A percentile compares a stretch with the other conserved stretches of the same genome.
Conservation (phyloP, 2,329 filamentous ascomycete species). For the Pestalotiopsis sp. region DNA sequence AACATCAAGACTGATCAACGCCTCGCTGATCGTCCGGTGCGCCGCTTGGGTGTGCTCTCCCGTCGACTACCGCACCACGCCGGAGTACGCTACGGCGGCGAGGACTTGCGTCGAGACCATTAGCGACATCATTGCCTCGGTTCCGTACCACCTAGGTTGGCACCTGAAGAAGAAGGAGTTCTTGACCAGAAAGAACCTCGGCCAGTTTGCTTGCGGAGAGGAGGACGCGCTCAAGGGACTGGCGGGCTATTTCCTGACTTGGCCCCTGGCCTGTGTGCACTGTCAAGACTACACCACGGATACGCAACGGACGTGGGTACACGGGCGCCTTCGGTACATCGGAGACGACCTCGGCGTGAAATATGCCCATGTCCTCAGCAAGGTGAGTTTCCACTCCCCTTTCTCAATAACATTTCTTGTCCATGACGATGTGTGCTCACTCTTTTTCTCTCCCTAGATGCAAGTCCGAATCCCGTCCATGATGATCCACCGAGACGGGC, state of each 20-base stretch:
- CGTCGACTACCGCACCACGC: conserved; percentile 62
- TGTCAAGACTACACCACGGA: conserved; percentile 61
- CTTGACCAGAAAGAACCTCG: conserved; percentile 39
- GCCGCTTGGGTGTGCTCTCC: conserved; percentile 61
- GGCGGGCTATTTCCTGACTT: conserved; percentile 59
- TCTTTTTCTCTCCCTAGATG: conserved; percentile 38
- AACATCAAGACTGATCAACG: conserved; percentile 53
- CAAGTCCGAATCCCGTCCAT: conserved; percentile 62
- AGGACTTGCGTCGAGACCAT: conserved; percentile 53
- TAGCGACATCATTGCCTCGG: conserved; percentile 58
- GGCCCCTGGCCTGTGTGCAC: conserved; percentile 55
- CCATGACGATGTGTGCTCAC: background rate
- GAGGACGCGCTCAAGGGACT: conserved; percentile 53
- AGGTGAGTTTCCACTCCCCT: conserved; percentile 35
- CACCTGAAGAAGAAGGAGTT: conserved; percentile 46
- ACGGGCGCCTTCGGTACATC: conserved; percentile 55
- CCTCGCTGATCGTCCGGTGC: conserved; percentile 57
- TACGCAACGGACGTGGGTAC: conserved; percentile 55
- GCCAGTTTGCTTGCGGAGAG: conserved; percentile 49
- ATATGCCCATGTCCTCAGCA: conserved; percentile 55
- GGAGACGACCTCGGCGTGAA: conserved; percentile 56
- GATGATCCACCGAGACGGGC: conserved; percentile 56
- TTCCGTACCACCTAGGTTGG: conserved; percentile 65
- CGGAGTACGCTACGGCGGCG: conserved; percentile 58
- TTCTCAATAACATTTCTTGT: background rate